A percentile compares a stretch with the other conserved stretches of the same genome.
Evolutionary conservation across 2,329 filamentous ascomycete species (phyloP).

Genomic region (Fusarium oxysporum): DNA sequence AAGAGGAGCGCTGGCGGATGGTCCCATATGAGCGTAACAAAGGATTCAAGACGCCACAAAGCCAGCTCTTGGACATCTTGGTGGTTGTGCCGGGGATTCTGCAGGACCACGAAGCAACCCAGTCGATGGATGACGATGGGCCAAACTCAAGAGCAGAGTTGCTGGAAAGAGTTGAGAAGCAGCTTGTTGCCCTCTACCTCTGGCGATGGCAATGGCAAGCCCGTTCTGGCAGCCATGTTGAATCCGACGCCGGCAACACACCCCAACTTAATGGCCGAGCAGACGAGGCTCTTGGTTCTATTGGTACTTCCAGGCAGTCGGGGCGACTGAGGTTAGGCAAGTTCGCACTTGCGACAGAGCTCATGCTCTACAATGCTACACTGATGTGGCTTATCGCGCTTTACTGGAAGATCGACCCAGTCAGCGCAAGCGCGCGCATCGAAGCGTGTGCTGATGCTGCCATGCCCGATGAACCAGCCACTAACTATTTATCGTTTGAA

Average conservation of each 20-base stretch:
- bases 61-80: background rate
- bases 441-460: background rate
- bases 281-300: background rate
- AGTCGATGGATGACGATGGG: background rate
- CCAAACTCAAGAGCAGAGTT: background rate
- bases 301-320: background rate
- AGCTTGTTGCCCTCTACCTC: background rate
- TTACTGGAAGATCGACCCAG: background rate
- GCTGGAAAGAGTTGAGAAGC: background rate
- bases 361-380: background rate
- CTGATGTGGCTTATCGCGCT: background rate
- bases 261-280: background rate
- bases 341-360: background rate
- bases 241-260: background rate
- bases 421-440: background rate
- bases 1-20: background rate
- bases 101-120: background rate
- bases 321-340: background rate
- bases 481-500: background rate
- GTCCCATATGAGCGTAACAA: background rate
- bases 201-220: background rate
- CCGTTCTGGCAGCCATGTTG: background rate
- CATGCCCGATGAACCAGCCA: background rate
- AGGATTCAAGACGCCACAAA: background rate
- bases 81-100: background rate